Conservation (phyloP, 2,329 filamentous ascomycete genomes). For the Aspergillus nomiae region DNA sequence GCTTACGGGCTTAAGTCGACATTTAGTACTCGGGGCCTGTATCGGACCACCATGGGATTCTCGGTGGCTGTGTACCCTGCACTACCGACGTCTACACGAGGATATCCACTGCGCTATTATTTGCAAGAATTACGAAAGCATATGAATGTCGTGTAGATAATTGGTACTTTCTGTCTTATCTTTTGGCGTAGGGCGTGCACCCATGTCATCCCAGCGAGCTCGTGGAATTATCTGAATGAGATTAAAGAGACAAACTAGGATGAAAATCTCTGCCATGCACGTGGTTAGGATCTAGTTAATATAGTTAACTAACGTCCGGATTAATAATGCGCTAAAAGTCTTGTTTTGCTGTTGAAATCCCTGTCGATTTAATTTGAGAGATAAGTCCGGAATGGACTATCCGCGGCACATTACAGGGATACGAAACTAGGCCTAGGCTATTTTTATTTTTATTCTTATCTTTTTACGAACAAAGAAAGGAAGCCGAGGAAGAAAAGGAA, state of each 20-base stretch:
- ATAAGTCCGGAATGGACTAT: background rate
- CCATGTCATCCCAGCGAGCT: constrained; percentile 6
- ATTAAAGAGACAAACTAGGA: background rate
- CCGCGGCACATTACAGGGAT: background rate
- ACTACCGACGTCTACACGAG: constrained; percentile 31
- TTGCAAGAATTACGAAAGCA: constrained; percentile 31
- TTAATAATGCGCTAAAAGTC: background rate
- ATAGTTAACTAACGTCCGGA: background rate
- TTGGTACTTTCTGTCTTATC: background rate
- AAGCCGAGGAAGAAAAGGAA: background rate
- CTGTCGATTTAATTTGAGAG: background rate
- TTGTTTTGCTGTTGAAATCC: background rate
- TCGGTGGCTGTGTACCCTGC: constrained; percentile 37
- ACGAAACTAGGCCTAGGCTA: background rate
- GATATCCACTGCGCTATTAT: constrained; percentile 35
- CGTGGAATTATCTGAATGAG: background rate
- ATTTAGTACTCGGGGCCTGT: constrained; percentile 26
- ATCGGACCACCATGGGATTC: constrained; percentile 35
- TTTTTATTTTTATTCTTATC: no score
- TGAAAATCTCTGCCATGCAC: background rate
- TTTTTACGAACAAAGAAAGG: background rate
- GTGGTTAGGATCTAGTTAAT: background rate
- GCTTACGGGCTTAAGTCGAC: constrained; percentile 37
- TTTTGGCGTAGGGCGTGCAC: background rate
- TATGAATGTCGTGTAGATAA: constrained; percentile 26